Evolutionary conservation across 2,329 filamentous ascomycete genomes (phyloP).

Genomic region (Torrubiella hemipterigena): DNA sequence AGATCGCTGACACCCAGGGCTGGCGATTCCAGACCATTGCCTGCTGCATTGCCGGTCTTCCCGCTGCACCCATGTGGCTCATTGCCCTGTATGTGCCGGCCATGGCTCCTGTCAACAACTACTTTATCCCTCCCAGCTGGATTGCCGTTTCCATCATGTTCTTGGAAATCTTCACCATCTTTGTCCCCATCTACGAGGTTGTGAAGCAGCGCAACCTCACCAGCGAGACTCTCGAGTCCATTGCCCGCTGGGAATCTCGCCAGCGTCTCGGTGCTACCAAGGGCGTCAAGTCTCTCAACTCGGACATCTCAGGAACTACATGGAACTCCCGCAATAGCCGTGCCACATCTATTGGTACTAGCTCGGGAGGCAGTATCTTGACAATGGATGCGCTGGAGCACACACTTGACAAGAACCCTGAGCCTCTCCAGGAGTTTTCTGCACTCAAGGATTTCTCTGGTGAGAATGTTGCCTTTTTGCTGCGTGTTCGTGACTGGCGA

Average conservation of each 20-base stretch:
- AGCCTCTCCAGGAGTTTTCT: slow-evolving; percentile 47
- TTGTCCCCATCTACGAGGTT: slow-evolving; percentile 50
- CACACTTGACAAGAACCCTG: slow-evolving; percentile 41
- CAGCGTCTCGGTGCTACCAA: slow-evolving; percentile 14
- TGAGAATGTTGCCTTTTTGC: slow-evolving; percentile 57
- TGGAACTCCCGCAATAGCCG: slow-evolving; percentile 25
- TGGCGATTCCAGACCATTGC: slow-evolving; percentile 53
- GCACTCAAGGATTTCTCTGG: slow-evolving; percentile 53
- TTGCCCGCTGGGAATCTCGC: slow-evolving; percentile 34
- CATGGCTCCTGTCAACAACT: slow-evolving; percentile 39
- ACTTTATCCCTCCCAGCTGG: slow-evolving; percentile 51
- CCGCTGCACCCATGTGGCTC: slow-evolving; percentile 57
- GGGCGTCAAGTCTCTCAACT: slow-evolving; percentile 19
- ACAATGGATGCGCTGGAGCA: slow-evolving; percentile 50
- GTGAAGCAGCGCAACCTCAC: slow-evolving; percentile 29
- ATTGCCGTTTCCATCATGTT: slow-evolving; percentile 48
- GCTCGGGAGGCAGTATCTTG: slow-evolving; percentile 31
- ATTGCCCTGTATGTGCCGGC: slow-evolving; percentile 40
- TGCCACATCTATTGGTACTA: slow-evolving; percentile 18
- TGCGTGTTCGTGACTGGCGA: slow-evolving; percentile 43
- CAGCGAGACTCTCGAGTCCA: slow-evolving; percentile 35
- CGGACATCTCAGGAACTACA: slow-evolving; percentile 19
- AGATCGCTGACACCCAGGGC: slow-evolving; percentile 51
- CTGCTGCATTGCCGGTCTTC: slow-evolving; percentile 41
- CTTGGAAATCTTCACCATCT: slow-evolving; percentile 52